Conservation (phyloP, 2,329 filamentous ascomycete genomes). For the Emmonsiellopsis sp. region DNA sequence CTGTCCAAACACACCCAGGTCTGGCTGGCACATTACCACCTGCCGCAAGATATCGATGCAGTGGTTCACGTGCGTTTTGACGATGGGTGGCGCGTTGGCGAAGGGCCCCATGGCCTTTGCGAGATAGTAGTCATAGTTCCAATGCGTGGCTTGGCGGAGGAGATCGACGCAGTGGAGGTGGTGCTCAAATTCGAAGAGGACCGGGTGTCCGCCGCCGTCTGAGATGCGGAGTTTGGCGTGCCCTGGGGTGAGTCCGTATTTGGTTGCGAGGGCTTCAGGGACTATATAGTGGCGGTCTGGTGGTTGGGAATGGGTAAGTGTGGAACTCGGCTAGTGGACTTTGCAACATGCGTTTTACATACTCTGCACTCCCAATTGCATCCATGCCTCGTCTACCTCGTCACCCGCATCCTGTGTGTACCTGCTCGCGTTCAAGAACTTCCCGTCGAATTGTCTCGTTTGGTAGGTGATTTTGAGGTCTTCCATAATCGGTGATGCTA, state of each 20-base stretch:
- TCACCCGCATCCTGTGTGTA: neutral
- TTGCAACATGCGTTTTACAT: neutral
- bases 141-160: neutral
- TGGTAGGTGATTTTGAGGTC: neutral
- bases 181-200: neutral
- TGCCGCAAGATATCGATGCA: neutral
- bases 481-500: neutral
- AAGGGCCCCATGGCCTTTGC: neutral
- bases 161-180: neutral
- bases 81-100: neutral
- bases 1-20: neutral
- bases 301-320: no score
- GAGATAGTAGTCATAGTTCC: neutral
- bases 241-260: neutral
- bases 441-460: neutral
- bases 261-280: neutral
- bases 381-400: neutral
- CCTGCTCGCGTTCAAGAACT: neutral
- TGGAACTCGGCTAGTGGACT: no score
- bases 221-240: neutral
- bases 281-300: neutral
- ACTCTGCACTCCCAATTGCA: neutral
- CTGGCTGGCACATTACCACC: neutral
- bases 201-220: neutral
- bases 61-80: neutral